These are phyloP conservation scores for Nakaseomyces uthaithaninus DNA, from an alignment of 1,139 yeast species.

Conservation along the genomic window DNA sequence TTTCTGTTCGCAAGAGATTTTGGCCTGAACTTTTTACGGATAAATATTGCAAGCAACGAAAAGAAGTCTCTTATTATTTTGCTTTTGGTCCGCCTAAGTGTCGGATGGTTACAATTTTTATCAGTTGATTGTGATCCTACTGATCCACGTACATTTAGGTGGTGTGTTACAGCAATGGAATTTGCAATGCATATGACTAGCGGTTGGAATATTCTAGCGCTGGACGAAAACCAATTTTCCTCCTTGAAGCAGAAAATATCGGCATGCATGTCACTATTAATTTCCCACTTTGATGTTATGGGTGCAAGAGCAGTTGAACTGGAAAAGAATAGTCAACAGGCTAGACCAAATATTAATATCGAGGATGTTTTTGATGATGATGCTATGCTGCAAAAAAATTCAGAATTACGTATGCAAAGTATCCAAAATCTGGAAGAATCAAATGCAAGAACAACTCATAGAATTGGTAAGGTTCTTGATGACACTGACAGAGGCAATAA, in stretches of 20 bases:
- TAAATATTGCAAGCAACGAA: slow-evolving; percentile 46
- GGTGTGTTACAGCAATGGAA: slow-evolving; percentile 94
- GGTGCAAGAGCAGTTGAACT: slow-evolving; percentile 85
- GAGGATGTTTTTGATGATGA: slow-evolving; percentile 36
- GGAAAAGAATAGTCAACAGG: slow-evolving; percentile 41
- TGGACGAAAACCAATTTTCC: slow-evolving; percentile 69
- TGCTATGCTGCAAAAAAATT: slow-evolving; percentile 31
- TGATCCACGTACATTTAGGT: slow-evolving; percentile 81
- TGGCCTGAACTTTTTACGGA: slow-evolving; percentile 63
- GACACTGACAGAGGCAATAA: slow-evolving; percentile 82
- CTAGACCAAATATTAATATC: slow-evolving; percentile 28
- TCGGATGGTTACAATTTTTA: slow-evolving; percentile 87
- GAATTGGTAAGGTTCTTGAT: slow-evolving; percentile 84
- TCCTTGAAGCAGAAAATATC: slow-evolving; percentile 76
- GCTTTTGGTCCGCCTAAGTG: slow-evolving; percentile 64
- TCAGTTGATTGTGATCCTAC: slow-evolving; percentile 94
- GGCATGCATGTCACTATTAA: slow-evolving; percentile 85
- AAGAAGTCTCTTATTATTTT: slow-evolving; percentile 64
- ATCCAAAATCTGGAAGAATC: slow-evolving; percentile 30
- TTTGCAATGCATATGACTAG: slow-evolving; percentile 93
- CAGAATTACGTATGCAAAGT: slow-evolving; percentile 33
- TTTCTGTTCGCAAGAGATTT: slow-evolving; percentile 79
- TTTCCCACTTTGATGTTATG: slow-evolving; percentile 96
- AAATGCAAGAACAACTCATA: slow-evolving; percentile 26
- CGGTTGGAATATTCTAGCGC: slow-evolving; percentile 78